These are phyloP conservation scores for Venturiaceae sp. DNA, from an alignment of 2,329 filamentous ascomycete genomes.

Conservation along the genomic window DNA sequence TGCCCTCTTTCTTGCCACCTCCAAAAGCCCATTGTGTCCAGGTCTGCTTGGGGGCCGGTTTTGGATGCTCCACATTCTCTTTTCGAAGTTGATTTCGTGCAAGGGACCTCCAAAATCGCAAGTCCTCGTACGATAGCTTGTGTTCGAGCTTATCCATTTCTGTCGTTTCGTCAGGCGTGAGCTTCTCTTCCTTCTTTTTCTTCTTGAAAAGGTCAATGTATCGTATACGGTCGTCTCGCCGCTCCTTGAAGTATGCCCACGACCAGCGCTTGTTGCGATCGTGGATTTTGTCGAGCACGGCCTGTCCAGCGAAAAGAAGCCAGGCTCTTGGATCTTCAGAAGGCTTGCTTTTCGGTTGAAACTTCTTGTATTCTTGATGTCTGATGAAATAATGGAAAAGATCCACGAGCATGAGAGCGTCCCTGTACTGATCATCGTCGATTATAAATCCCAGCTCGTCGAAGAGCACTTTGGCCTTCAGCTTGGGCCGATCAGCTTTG, in stretches of 20 bases:
- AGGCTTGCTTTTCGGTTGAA: slow-evolving; percentile 74
- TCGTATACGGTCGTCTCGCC: slow-evolving; percentile 74
- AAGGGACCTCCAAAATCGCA: slow-evolving; percentile 93
- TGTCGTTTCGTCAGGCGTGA: slow-evolving; percentile 59
- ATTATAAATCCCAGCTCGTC: slow-evolving; percentile 97
- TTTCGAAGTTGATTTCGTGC: slow-evolving; percentile 92
- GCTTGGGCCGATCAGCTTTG: slow-evolving; percentile 65
- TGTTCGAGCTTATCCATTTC: slow-evolving; percentile 70
- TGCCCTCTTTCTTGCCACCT: slow-evolving; percentile 50
- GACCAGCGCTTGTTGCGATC: slow-evolving; percentile 89
- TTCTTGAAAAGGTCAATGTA: slow-evolving; percentile 98
- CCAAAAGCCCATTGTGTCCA: slow-evolving; percentile 95
- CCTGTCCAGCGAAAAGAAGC: slow-evolving; percentile 83
- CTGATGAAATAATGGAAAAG: slow-evolving; percentile 97
- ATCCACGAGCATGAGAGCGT: slow-evolving; percentile 95
- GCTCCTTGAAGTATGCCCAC: slow-evolving; percentile 90
- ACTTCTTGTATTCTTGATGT: slow-evolving; percentile 92
- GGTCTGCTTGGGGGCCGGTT: slow-evolving; percentile 63
- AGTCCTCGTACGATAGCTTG: slow-evolving; percentile 87
- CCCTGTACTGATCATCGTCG: slow-evolving; percentile 94
- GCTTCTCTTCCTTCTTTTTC: slow-evolving; percentile 58
- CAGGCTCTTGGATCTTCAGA: slow-evolving; percentile 90
- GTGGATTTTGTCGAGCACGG: slow-evolving; percentile 87
- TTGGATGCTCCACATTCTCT: slow-evolving; percentile 85
- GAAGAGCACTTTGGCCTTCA: slow-evolving; percentile 86